Evolutionary conservation across 106 monocot species (phyloP), one percentile per base, ranked within the genome.

Genomic region (Platanthera guangdongensis): DNA sequence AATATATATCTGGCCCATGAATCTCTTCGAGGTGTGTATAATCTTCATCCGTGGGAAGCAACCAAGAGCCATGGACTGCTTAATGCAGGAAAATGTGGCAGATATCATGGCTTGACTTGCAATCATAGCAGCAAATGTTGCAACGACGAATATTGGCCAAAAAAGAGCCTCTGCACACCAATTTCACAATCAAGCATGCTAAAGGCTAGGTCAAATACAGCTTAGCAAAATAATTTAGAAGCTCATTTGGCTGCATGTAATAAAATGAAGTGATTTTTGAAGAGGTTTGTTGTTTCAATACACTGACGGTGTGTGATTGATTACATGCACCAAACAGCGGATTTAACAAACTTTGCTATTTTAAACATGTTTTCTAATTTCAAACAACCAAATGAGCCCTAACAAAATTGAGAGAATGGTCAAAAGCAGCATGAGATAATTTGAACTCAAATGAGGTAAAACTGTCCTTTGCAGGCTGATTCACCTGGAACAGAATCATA

Each of bases 21-120:
- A 80, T 75, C 78, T 82, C 67, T 83, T 86, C 21, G 95, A 95
- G 50, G 95, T 95, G 50, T 95, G 95, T 18, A 95, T 74, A 49
- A 95, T 82, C 75, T 95, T 95, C 51, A 95, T 19, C 72, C 95
- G 82, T 5, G 95, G 95, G 74, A 95, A 95, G 92, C 95, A 95
- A 16, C 95, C 95, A 65, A 95, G 89, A 55, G 92, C 92, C 92
- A 95, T 90, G 11, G 92, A 84, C 62, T 95, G 95, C 78, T 95
- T 95, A 73, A 95, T 83, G 86, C 95, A 95, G 80, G 95, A 95
- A 84, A 95, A 95, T 18, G 95, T 92, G 52, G 95, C 92, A 18
- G 95, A 95, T 75, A 95, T 95, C 95, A 92, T 95, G 30, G 95
- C 95, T 70, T 95, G 95, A 71, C 95, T 92, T 49, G 95, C 95